Base-by-base conservation (phyloP, 1,139 yeast genomes). In the Geotrichum reessii region DNA sequence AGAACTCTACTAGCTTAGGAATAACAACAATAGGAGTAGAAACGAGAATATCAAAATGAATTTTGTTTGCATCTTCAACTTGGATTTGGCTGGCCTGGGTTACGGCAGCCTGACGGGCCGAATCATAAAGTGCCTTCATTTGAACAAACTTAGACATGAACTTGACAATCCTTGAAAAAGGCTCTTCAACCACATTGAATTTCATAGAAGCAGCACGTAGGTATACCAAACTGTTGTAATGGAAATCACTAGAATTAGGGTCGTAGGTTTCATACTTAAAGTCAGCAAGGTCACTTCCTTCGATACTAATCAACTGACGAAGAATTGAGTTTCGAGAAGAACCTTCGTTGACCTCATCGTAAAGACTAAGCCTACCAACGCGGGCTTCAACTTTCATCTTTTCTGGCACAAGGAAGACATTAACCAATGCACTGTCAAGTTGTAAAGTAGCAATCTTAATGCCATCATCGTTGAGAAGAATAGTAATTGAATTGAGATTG, bases 121-220 rank as follows among this genome's bases (percentile, higher is more conserved):
- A 77, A 67, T 93, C 99, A 70, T 87, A 93, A 17, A 92, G 78
- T 1, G 84, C 83, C 71, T 93, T 93, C 97, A 93, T 90, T 65
- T 81, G 81, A 61, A 84, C 86, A 68, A 95, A 88, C 66, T 87
- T 87, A 64, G 82, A 82, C 66, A 90, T 74, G 67, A 84, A 92
- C 37, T 81, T 78, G 49, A 87, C 70, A 11, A 93, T 81, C 63
- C 85, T 81, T 50, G 84, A 79, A 64, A 90, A 79, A 0, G 98
- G 87, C 62, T 85, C 87, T 67, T 92, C 97, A 24, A 90, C 83
- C 68, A 91, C 88, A 69, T 85, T 87, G 6, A 92, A 73, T 55
- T 81, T 81, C 64, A 90, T 75, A 0, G 96, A 83, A 0, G 95
- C 95, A 0, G 95, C 83, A 31, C 83, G 81, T 70, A 91, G 83